Conservation (phyloP, 495 filamentous ascomycete species). For the Podospora appendiculata region DNA sequence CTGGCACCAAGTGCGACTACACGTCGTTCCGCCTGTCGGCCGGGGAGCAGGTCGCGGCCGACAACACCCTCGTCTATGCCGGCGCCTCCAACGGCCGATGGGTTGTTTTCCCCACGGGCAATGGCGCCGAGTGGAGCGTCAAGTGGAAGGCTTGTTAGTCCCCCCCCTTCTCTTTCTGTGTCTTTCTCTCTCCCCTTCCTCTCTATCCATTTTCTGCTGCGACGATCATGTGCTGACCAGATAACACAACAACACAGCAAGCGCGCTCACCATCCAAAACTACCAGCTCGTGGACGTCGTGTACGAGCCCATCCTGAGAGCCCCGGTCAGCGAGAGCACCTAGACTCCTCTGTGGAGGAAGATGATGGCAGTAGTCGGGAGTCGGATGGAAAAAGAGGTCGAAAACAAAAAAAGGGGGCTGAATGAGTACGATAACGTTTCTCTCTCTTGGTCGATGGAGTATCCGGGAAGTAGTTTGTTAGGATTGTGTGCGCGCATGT, state of each 20-base stretch:
- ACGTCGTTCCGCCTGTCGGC: conserved; percentile 21
- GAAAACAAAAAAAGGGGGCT: too few relatives aligned
- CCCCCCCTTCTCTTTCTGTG: neutral
- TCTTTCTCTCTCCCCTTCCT: too few relatives aligned
- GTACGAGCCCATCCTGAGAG: conserved; percentile 14
- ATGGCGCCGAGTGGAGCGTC: conserved; percentile 20
- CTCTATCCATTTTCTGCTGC: neutral
- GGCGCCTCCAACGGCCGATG: conserved; percentile 18
- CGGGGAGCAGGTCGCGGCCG: neutral
- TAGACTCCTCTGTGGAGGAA: too few relatives aligned
- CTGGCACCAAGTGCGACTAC: conserved; percentile 24
- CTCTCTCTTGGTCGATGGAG: too few relatives aligned
- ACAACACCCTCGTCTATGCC: conserved; percentile 14
- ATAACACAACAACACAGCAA: conserved; percentile 12
- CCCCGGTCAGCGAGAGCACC: neutral
- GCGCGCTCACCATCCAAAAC: conserved; percentile 23
- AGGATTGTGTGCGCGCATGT: too few relatives aligned
- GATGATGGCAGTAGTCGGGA: too few relatives aligned
- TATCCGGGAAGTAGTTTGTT: too few relatives aligned
- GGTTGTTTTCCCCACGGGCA: conserved; percentile 24
- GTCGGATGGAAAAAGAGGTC: neutral
- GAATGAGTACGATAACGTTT: too few relatives aligned
- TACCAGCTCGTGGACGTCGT: conserved; percentile 30
- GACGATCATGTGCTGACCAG: neutral
- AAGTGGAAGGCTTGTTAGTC: conserved; percentile 32